Evolutionary conservation across 1,139 yeast genomes (phyloP).

Genomic region (Pichia kudriavzevii): DNA sequence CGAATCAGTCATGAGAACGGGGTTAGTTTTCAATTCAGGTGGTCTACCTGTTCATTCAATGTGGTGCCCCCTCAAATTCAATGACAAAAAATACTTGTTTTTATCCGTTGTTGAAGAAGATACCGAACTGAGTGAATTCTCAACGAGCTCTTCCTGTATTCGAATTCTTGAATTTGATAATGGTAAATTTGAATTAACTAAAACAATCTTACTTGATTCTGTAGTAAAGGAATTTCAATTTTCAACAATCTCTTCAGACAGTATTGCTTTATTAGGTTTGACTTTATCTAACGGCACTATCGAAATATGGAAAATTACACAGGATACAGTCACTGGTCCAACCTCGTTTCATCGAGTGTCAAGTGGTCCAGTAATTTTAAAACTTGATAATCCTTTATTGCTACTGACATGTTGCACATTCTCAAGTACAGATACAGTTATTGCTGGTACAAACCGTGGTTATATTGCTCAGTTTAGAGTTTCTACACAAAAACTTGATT

Average conservation of each 20-base stretch:
- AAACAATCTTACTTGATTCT: conserved; percentile 5
- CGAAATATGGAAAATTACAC: conserved; percentile 46
- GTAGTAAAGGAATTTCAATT: conserved; percentile 11
- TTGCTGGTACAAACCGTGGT: conserved; percentile 65
- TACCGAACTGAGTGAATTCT: conserved; percentile 8
- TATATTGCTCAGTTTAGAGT: conserved; percentile 52
- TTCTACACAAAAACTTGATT: conserved; percentile 14
- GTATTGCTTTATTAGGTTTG: conserved; percentile 4
- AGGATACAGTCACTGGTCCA: no score
- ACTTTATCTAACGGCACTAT: conserved; percentile 26
- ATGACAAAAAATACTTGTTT: conserved; percentile 20
- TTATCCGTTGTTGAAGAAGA: conserved; percentile 17
- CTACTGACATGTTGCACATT: conserved; percentile 12
- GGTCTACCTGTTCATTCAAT: conserved; percentile 47
- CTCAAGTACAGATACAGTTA: conserved; percentile 38
- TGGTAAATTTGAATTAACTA: conserved; percentile 2
- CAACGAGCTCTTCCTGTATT: conserved; percentile 3
- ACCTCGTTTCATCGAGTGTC: no score
- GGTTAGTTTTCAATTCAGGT: conserved; percentile 45
- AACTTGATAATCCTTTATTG: conserved; percentile 2
- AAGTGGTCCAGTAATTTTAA: conserved; percentile 1
- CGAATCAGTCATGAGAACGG: conserved; percentile 30
- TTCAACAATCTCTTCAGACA: not conserved
- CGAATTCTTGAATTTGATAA: conserved; percentile 4
- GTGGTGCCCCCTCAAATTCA: conserved; percentile 37